Conservation (phyloP, 306 rosid genomes). For the Acmispon strigosus region DNA sequence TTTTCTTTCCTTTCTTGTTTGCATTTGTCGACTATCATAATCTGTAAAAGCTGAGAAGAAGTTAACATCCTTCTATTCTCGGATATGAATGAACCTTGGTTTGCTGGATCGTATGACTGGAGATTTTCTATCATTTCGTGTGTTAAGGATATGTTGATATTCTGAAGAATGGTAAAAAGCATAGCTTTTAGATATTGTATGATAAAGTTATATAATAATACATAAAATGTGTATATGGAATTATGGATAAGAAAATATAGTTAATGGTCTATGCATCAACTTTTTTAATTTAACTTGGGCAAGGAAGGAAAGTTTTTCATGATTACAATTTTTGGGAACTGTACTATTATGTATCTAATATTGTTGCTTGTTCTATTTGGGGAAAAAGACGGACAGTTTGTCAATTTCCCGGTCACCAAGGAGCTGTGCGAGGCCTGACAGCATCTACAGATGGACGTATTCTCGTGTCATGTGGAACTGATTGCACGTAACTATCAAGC, state of each 20-base stretch:
- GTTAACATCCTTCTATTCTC: not conserved
- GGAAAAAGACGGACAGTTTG: constrained; percentile 50
- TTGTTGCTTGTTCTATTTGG: constrained; percentile 15
- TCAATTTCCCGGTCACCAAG: constrained; percentile 89
- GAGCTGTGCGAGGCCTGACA: constrained; percentile 82
- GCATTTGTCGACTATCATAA: not conserved
- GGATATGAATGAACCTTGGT: not conserved
- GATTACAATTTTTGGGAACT: not conserved
- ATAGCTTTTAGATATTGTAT: not conserved
- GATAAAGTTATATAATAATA: not conserved
- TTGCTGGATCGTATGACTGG: not conserved
- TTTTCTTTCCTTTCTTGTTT: not conserved
- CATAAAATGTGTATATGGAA: not conserved
- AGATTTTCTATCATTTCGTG: not conserved
- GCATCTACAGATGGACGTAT: constrained; percentile 68
- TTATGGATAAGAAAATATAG: not conserved
- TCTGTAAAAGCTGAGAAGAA: not conserved
- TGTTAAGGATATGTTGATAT: not conserved
- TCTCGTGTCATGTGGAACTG: constrained; percentile 91
- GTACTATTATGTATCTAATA: not conserved
- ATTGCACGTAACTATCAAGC: constrained; percentile 63
- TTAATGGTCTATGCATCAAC: not conserved
- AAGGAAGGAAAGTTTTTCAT: not conserved
- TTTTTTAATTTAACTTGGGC: not conserved
- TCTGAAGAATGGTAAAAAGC: not conserved